These are phyloP conservation scores for Trichothecium roseum DNA, from an alignment of 2,329 filamentous ascomycete genomes.

Conservation along the genomic window DNA sequence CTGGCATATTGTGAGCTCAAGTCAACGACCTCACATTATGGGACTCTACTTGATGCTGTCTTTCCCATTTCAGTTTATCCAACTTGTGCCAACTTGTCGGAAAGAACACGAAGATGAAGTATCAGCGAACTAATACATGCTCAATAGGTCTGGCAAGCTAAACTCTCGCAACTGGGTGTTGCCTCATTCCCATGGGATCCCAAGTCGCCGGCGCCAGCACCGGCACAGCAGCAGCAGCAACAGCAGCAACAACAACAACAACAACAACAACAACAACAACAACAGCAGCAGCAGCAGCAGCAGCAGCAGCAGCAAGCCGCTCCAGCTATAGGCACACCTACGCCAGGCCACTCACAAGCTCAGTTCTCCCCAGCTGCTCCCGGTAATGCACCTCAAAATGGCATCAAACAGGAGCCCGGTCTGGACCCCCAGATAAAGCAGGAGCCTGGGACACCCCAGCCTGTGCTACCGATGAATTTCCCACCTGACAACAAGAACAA, in stretches of 20 bases:
- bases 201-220: conserved; percentile 51
- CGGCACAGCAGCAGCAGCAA: conserved; percentile 23
- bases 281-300: conserved; percentile 14
- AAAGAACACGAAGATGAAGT: too few relatives aligned
- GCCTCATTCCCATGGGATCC: conserved; percentile 95
- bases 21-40: too few relatives aligned
- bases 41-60: too few relatives aligned
- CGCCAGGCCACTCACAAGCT: conserved; percentile 18
- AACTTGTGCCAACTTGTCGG: too few relatives aligned
- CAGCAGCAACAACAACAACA: conserved; percentile 17
- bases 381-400: conserved; percentile 18
- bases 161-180: conserved; percentile 73
- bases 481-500: conserved; percentile 22
- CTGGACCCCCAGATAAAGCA: conserved; percentile 39
- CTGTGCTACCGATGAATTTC: conserved; percentile 20
- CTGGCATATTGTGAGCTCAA: too few relatives aligned
- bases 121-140: conserved; percentile 11
- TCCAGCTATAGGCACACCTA: conserved; percentile 11
- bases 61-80: too few relatives aligned
- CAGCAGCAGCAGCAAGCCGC: conserved; percentile 14
- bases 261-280: conserved; percentile 16
- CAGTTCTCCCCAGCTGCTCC: conserved; percentile 20
- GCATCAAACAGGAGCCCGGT: conserved; percentile 31
- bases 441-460: conserved; percentile 29
- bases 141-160: conserved; percentile 81